Percentiles rank a stretch among this genome's conserved stretches.
Conservation (phyloP, 2,329 filamentous ascomycete genomes). For the Dothistroma septosporum region DNA sequence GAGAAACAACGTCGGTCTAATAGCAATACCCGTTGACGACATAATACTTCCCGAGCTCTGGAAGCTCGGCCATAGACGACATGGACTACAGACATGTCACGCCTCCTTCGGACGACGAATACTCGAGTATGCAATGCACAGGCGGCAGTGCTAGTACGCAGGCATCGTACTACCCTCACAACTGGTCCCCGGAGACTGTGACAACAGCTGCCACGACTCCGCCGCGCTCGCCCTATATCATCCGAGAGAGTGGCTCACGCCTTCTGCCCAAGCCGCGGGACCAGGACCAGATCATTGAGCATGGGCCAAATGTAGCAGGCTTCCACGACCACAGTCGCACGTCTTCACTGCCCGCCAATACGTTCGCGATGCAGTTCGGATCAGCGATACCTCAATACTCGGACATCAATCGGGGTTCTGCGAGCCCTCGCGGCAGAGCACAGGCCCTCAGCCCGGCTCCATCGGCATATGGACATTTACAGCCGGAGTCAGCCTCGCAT, state of each 20-base stretch:
- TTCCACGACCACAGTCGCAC: constrained; percentile 26
- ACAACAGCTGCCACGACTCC: constrained; percentile 32
- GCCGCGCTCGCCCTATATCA: constrained; percentile 27
- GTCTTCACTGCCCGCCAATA: constrained; percentile 29
- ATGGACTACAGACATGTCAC: constrained; percentile 47
- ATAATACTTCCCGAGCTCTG: constrained; percentile 13
- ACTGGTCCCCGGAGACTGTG: constrained; percentile 32
- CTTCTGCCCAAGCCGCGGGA: constrained; percentile 29
- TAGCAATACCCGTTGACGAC: background rate
- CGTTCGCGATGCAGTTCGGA: constrained; percentile 27
- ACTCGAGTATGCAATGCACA: constrained; percentile 27
- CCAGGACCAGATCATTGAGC: constrained; percentile 30
- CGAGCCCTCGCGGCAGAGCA: constrained; percentile 23
- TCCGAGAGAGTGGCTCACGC: constrained; percentile 29
- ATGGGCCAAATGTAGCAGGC: constrained; percentile 6
- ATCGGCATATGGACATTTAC: constrained; percentile 22
- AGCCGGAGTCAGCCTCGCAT: constrained; percentile 17
- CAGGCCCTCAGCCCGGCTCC: constrained; percentile 19
- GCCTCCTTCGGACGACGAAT: constrained; percentile 37
- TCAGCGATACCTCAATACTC: constrained; percentile 18
- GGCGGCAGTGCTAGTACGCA: constrained; percentile 32
- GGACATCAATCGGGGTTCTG: constrained; percentile 23
- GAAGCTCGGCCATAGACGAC: constrained; percentile 23
- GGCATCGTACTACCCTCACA: constrained; percentile 24
- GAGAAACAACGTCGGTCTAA: constrained; percentile 5